Base-by-base conservation (phyloP, 2,329 filamentous ascomycete species). In the Bipolaris bicolor region DNA sequence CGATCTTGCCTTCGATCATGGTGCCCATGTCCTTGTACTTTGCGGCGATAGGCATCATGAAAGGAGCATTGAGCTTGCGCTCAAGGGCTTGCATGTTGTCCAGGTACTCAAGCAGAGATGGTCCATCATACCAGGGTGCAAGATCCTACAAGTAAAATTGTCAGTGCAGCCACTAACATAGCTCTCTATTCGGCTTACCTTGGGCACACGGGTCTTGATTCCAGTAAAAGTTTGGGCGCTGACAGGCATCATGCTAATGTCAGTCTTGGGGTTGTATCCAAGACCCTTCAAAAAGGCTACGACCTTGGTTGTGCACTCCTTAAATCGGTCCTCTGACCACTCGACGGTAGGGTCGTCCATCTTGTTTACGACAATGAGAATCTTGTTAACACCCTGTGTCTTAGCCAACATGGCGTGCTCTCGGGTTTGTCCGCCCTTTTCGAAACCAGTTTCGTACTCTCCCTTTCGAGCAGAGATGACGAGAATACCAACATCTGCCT, bases 1-100 rank as follows among this genome's bases (percentile, higher is more conserved):
- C 95, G 64, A 99, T 90, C 84, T 97, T 97, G 66, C 95, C 95
- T 81, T 99, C 96, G 40, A 97, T 86, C 86, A 99, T 92, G 61
- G 95, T 99, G 70, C 95, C 95, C 84, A 99, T 89, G 76, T 99
- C 96, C 69, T 90, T 87, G 82, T 98, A 99, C 81, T 99, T 99
- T 78, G 91, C 92, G 63, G 90, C 91, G 64, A 99, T 85, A 7
- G 95, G 91, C 93, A 99, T 97, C 95, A 99, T 98, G 84, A 99
- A 98, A 9, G 95, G 94, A 1, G 95, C 95, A 69, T 97, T 97
- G 69, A 97, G 80, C 83, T 98, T 99, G 69, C 95, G 91, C 77
- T 99, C 94, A 37, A 97, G 85, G 11, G 94, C 88, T 71, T 90
- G 88, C 91, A 98, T 97, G 74, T 86, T 83, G 76, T 97, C 94